Percentiles rank a stretch among this genome's conserved stretches.
Evolutionary conservation across 2,329 filamentous ascomycete species (phyloP).

Genomic region (Diplocarpon rosae): DNA sequence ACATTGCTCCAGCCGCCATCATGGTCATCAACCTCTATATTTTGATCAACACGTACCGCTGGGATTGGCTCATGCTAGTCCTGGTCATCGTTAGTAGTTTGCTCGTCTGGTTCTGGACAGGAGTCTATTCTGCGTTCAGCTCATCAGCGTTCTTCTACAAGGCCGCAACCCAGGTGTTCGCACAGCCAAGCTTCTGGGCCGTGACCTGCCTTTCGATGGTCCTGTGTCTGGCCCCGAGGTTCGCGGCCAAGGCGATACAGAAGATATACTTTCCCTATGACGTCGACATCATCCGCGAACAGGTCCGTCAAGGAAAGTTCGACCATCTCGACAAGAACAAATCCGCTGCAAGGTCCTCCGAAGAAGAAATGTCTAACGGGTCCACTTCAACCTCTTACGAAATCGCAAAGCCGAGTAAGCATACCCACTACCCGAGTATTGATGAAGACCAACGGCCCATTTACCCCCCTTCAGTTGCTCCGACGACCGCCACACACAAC

Average conservation of each 20-base stretch:
- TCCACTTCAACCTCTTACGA: slow-evolving; percentile 49
- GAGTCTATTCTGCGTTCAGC: slow-evolving; percentile 52
- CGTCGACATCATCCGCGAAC: slow-evolving; percentile 91
- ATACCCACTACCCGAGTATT: slow-evolving; percentile 49
- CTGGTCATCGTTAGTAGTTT: slow-evolving; percentile 74
- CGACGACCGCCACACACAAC: slow-evolving; percentile 66
- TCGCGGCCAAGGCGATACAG: slow-evolving; percentile 75
- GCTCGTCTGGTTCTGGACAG: slow-evolving; percentile 93
- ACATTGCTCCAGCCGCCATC: slow-evolving; percentile 74
- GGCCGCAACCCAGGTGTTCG: slow-evolving; percentile 68
- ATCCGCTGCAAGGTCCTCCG: slow-evolving; percentile 7
- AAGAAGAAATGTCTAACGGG: slow-evolving; percentile 32
- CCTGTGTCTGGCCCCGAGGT: slow-evolving; percentile 77
- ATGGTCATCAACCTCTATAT: slow-evolving; percentile 90
- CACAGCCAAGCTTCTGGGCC: slow-evolving; percentile 77
- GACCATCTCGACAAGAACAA: slow-evolving; percentile 45
- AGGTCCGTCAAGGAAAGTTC: slow-evolving; percentile 75
- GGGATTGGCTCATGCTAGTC: slow-evolving; percentile 92
- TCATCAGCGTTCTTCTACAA: slow-evolving; percentile 62
- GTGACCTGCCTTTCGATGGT: slow-evolving; percentile 67
- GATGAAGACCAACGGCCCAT: slow-evolving; percentile 88
- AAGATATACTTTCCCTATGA: slow-evolving; percentile 92
- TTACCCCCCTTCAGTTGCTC: slow-evolving; percentile 80
- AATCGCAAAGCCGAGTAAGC: slow-evolving; percentile 37
- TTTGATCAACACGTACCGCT: slow-evolving; percentile 89